Conservation (phyloP, 176 grass and related monocot species). For the Eleusine indica region DNA sequence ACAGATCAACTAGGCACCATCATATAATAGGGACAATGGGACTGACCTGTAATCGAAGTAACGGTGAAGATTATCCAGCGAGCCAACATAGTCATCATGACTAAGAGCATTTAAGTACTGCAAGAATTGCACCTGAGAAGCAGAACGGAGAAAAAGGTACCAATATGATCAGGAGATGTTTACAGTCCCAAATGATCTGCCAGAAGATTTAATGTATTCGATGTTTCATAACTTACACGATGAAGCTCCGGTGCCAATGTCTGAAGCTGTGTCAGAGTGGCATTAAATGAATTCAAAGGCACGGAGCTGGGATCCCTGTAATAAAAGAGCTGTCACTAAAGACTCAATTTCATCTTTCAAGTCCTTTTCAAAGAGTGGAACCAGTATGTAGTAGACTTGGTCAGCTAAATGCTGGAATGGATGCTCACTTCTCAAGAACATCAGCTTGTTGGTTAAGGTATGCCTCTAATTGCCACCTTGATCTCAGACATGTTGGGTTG, state of each 20-base stretch:
- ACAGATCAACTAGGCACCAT: neutral
- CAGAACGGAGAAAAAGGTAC: conserved; percentile 36
- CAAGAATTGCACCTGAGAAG: conserved; percentile 80
- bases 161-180: conserved; percentile 5
- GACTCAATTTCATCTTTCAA: conserved; percentile 16
- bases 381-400: conserved; percentile 24
- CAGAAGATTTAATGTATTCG: conserved; percentile 27
- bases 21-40: conserved; percentile 8
- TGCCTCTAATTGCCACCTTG: conserved; percentile 96
- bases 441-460: conserved; percentile 93
- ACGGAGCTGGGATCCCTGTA: conserved; percentile 76
- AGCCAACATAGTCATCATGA: conserved; percentile 84
- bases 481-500: conserved; percentile 68
- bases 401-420: conserved; percentile 29
- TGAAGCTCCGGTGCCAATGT: conserved; percentile 83
- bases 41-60: conserved; percentile 96
- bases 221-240: conserved; percentile 72
- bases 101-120: conserved; percentile 87
- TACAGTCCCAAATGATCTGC: conserved; percentile 12
- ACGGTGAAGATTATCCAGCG: conserved; percentile 85
- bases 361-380: conserved; percentile 22
- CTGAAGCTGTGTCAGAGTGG: conserved; percentile 72
- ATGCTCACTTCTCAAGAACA: conserved; percentile 82
- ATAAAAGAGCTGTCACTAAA: conserved; percentile 35
- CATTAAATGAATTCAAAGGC: conserved; percentile 92